Evolutionary conservation across 2,329 filamentous ascomycete genomes (phyloP), one percentile per base, ranked within the genome.

Genomic region (Talaromyces marneffei): DNA sequence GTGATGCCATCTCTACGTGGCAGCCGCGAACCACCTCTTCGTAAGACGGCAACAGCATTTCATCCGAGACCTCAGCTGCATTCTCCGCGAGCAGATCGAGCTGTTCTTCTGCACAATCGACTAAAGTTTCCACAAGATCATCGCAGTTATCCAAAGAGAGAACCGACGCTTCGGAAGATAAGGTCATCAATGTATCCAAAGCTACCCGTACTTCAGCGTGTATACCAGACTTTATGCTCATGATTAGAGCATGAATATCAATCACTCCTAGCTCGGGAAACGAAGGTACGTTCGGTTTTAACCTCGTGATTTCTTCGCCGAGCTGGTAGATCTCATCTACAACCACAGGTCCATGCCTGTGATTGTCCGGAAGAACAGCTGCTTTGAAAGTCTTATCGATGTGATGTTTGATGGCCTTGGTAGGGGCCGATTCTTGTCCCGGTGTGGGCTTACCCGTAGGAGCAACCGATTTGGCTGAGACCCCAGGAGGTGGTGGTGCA

Each of bases 41-140:
- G 71, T 97, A 97, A 0, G 91, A 84, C 3, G 85, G 85, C 37
- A 99, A 80, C 65, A 91, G 84, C 66, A 97, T 88, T 63, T 90
- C 90, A 71, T 97, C 91, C 0, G 91, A 94, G 0, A 96, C 87
- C 70, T 96, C 91, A 4, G 86, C 85, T 0, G 91, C 88, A 71
- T 93, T 87, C 65, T 96, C 91, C 0, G 87, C 88, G n/a, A 99
- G 81, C 10, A 90, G 73, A 40, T 96, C 91, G 25, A 93, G 79
- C 72, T 97, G 91, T 12, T 92, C 89, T 73, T 97, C 92, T 1
- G 91, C 94, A 71, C 91, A 96, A 66, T 97, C 94, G 35, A 97
- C 80, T 57, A 99, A 77, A 0, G 89, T 88, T 63, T 97, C 94
- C 18, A 96, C 83, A 61, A 99, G 76, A 71, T 97, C 94, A 61